Conservation (phyloP, 495 filamentous ascomycete species). For the Annulohypoxylon moriforme region DNA sequence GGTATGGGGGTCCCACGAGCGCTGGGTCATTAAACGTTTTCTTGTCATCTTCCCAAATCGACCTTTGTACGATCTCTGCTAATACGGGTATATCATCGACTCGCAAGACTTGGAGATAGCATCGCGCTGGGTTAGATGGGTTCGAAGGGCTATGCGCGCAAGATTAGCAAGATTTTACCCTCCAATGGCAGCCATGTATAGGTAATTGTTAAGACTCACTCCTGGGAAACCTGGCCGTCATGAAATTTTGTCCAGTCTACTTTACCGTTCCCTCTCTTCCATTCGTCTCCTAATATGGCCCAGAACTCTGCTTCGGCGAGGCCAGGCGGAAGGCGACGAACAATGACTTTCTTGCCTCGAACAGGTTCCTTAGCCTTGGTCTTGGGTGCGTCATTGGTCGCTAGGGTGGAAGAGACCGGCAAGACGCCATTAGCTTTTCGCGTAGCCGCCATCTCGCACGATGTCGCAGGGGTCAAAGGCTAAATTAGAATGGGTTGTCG, state of each 20-base stretch:
- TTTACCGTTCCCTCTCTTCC: constrained; percentile 80
- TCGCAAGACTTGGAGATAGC: constrained; percentile 78
- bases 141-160: constrained; percentile 72
- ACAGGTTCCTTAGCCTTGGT: constrained; percentile 65
- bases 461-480: neutral
- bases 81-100: constrained; percentile 69
- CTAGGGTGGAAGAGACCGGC: constrained; percentile 66
- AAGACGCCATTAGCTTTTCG: constrained; percentile 59
- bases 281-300: constrained; percentile 78
- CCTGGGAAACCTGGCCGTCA: constrained; percentile 85
- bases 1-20: constrained; percentile 75
- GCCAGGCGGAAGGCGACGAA: constrained; percentile 86
- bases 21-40: constrained; percentile 73
- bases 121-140: constrained; percentile 78
- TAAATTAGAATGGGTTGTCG: neutral
- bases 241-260: constrained; percentile 85
- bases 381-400: constrained; percentile 63
- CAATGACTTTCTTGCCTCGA: constrained; percentile 82
- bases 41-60: constrained; percentile 78
- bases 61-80: constrained; percentile 71
- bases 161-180: constrained; percentile 12
- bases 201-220: constrained; percentile 65
- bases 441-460: constrained; percentile 7
- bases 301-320: constrained; percentile 85
- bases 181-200: neutral